Conservation (phyloP, 169 alveolate species). For the Toxoplasma gondii region DNA sequence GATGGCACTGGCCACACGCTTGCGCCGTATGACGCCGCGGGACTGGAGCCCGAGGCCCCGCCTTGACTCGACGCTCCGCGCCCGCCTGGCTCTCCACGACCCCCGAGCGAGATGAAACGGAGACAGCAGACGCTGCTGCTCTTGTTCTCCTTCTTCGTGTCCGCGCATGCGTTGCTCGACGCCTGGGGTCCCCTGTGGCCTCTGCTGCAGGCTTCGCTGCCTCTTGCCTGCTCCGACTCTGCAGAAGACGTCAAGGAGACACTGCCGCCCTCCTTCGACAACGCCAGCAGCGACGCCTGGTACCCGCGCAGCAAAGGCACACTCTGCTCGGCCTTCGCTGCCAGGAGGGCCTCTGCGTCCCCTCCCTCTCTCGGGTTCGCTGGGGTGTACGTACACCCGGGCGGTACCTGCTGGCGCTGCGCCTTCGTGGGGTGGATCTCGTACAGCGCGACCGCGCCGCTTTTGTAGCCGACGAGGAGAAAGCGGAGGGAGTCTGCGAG, state of each 20-base stretch:
- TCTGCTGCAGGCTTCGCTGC: background rate
- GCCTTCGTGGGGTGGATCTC: background rate
- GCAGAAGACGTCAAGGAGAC: background rate
- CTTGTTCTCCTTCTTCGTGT: background rate
- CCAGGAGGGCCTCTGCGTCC: background rate
- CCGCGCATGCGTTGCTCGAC: no score
- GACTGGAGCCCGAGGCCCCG: background rate
- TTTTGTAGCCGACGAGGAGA: conserved; percentile 28
- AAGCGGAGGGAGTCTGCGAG: background rate
- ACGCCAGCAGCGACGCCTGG: conserved; percentile 5
- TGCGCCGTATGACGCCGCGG: background rate
- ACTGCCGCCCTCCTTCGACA: background rate
- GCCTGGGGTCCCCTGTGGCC: no score
- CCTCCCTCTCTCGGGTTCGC: background rate
- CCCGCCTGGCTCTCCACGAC: no score
- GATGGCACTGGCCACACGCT: background rate
- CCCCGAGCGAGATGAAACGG: background rate
- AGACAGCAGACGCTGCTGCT: conserved; percentile 34
- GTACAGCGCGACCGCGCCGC: conserved; percentile 20
- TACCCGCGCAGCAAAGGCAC: conserved; percentile 8
- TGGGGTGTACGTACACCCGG: conserved; percentile 48
- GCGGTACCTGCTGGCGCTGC: conserved; percentile 1
- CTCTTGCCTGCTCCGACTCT: background rate
- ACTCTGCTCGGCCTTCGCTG: background rate
- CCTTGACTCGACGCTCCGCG: background rate